A percentile compares a stretch with the other conserved stretches of the same genome.
These are phyloP conservation scores for Sclerotinia nivalis DNA, from an alignment of 2,329 filamentous ascomycete genomes.

Conservation along the genomic window DNA sequence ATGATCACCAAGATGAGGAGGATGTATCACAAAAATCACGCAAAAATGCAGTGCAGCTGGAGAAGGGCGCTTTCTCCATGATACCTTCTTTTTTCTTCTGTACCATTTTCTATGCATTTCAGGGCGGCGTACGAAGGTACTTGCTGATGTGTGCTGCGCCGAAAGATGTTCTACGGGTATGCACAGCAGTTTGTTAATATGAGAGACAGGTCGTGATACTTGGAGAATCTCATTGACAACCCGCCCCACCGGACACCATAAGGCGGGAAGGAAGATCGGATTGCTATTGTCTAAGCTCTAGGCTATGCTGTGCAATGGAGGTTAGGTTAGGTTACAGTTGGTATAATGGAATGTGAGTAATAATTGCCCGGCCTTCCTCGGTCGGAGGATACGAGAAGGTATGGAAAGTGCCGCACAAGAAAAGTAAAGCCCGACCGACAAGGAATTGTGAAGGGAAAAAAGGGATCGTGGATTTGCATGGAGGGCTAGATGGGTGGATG, in stretches of 20 bases:
- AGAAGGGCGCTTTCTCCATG: neutral
- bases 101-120: neutral
- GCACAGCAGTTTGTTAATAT: conserved; percentile 10
- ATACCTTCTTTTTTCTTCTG: conserved; percentile 10
- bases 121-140: neutral
- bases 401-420: conserved; percentile 11
- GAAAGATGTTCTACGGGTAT: conserved; percentile 11
- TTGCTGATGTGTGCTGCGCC: neutral
- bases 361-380: conserved; percentile 15
- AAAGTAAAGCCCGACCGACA: conserved; percentile 5
- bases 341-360: conserved; percentile 10
- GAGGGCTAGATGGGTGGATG: neutral
- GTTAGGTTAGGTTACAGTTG: neutral
- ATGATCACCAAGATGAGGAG: conserved; percentile 5
- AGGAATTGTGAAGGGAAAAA: neutral
- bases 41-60: neutral
- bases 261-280: conserved; percentile 3
- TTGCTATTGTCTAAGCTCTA: conserved; percentile 13
- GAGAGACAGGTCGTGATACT: conserved; percentile 6
- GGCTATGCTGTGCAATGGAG: neutral
- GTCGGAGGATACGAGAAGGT: conserved; percentile 15
- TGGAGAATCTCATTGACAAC: conserved; percentile 9
- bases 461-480: neutral
- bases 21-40: conserved; percentile 7
- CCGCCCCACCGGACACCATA: neutral